A percentile compares a stretch with the other conserved stretches of the same genome.
phyloP scores from a whole-genome alignment of 148 eudicot species.

The Fagopyrum esculentum region DNA sequence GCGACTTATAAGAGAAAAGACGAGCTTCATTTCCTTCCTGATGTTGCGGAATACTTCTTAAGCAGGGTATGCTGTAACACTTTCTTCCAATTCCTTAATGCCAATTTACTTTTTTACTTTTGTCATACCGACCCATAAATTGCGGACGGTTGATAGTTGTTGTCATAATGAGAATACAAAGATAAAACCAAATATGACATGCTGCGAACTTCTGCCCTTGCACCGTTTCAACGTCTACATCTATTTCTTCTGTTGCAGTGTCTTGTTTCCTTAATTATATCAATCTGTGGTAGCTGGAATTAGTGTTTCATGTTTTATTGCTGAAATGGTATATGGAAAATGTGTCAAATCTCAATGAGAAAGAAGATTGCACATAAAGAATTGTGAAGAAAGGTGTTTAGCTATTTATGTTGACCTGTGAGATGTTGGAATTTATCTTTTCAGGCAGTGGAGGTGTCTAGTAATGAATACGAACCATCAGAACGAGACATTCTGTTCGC shows the following conservation, averaged over 20 bases:
- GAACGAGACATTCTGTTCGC: slow-evolving; percentile 89
- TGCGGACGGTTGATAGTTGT: neutral
- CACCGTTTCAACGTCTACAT: no score
- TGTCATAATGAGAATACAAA: neutral
- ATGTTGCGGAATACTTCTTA: slow-evolving; percentile 89
- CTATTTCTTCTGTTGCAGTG: neutral
- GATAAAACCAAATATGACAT: neutral
- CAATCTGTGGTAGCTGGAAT: neutral
- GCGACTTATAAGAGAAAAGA: slow-evolving; percentile 73
- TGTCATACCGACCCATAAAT: neutral
- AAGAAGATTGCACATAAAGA: no score
- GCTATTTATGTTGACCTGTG: neutral
- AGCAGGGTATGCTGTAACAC: slow-evolving; percentile 57
- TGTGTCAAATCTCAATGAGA: no score
- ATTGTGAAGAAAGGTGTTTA: neutral
- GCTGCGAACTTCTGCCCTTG: no score
- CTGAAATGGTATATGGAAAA: neutral
- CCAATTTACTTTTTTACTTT: neutral
- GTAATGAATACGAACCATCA: slow-evolving; percentile 94
- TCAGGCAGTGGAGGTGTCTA: slow-evolving; percentile 96
- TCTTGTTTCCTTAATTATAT: neutral
- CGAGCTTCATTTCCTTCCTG: slow-evolving; percentile 93
- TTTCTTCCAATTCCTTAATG: no score
- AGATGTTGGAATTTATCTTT: neutral
- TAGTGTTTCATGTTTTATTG: neutral